Conservation (phyloP, 805 yeast genomes). For the Hanseniaspora valbyensis region DNA sequence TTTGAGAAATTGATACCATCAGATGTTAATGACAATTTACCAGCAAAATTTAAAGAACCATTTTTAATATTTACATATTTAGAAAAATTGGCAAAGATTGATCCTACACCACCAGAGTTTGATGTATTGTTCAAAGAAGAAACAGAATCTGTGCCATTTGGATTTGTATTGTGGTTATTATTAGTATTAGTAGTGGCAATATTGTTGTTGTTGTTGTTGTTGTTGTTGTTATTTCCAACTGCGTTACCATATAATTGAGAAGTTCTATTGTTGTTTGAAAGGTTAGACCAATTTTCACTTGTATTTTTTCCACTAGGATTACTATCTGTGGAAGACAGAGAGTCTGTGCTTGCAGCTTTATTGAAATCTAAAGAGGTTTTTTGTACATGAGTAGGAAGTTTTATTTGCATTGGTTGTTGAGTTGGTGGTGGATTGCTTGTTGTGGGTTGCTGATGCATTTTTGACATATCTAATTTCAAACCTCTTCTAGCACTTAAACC, state of each 20-base stretch:
- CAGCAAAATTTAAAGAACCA: constrained; percentile 84
- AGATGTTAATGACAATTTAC: constrained; percentile 84
- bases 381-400: neutral
- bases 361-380: neutral
- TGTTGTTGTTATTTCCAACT: neutral
- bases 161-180: constrained; percentile 17
- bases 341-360: constrained; percentile 1
- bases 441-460: constrained; percentile 9
- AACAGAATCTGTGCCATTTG: constrained; percentile 20
- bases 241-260: constrained; percentile 16
- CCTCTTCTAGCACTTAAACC: constrained; percentile 78
- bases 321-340: constrained; percentile 9
- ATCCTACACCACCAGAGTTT: constrained; percentile 20
- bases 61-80: constrained; percentile 84
- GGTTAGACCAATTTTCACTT: neutral
- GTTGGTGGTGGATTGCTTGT: neutral
- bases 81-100: constrained; percentile 66
- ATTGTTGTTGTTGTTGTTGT: too few relatives aligned
- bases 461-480: constrained; percentile 43
- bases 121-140: constrained; percentile 5
- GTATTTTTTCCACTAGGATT: neutral
- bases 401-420: neutral
- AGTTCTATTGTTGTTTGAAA: neutral
- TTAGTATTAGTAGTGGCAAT: constrained; percentile 22
- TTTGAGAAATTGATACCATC: constrained; percentile 83